A percentile compares a stretch with the other conserved stretches of the same genome.
Conservation (phyloP, 2,329 filamentous ascomycete species). For the Tolypocladium inflatum region DNA sequence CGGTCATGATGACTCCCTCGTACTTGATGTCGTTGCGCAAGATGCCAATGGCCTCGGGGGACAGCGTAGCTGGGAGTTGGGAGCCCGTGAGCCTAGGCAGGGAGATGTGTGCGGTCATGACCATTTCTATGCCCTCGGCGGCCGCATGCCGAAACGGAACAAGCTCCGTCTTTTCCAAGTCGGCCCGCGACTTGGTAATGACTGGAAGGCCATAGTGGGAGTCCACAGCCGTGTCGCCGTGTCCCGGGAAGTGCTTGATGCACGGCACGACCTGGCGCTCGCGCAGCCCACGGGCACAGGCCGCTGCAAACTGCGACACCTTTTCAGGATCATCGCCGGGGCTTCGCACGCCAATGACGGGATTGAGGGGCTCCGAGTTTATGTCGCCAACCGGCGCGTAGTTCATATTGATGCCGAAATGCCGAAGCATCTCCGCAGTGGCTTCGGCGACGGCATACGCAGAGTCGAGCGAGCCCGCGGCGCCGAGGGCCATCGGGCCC, state of each 20-base stretch:
- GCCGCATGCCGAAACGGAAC: conserved; percentile 12
- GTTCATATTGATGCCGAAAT: conserved; percentile 19
- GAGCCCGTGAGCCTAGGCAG: conserved; percentile 11
- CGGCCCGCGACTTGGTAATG: conserved; percentile 11
- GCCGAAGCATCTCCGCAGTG: conserved; percentile 11
- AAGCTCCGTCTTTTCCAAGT: conserved; percentile 12
- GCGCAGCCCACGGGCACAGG: conserved; percentile 11
- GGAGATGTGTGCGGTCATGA: conserved; percentile 18
- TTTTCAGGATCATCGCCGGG: conserved; percentile 12
- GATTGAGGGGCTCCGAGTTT: conserved; percentile 16
- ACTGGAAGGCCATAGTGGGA: conserved; percentile 16
- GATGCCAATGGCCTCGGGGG: conserved; percentile 12
- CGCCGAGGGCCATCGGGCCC: conserved; percentile 14
- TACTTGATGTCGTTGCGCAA: conserved; percentile 12
- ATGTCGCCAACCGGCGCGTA: conserved; percentile 16
- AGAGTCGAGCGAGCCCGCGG: conserved; percentile 8
- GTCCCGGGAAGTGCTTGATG: conserved; percentile 17
- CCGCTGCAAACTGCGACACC: conserved; percentile 10
- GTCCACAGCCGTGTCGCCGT: conserved; percentile 16
- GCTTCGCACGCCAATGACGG: conserved; percentile 15
- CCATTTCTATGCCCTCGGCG: conserved; percentile 13
- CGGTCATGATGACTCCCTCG: conserved; percentile 14
- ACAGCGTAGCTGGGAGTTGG: conserved; percentile 12
- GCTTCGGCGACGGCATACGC: conserved; percentile 9
- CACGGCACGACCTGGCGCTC: conserved; percentile 11